A percentile compares a stretch with the other conserved stretches of the same genome.
phyloP scores from a whole-genome alignment of 768 basidiomycete species.

The Termitomyces sp. region DNA sequence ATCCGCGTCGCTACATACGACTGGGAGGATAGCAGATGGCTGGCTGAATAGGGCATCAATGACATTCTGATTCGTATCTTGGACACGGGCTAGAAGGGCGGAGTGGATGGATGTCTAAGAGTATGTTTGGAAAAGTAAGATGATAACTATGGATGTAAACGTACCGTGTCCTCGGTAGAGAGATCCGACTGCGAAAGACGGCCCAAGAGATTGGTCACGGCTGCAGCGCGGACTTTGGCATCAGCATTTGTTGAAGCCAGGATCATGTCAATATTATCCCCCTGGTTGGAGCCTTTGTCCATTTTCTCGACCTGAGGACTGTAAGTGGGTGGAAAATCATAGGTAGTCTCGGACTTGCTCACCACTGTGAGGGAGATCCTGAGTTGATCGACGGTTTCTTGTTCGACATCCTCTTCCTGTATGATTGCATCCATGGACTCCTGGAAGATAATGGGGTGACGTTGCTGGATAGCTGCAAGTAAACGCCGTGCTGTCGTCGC shows the following conservation, averaged over 20 bases:
- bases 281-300: background rate
- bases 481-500: slow-evolving; percentile 29
- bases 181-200: slow-evolving; percentile 26
- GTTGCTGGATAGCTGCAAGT: slow-evolving; percentile 58
- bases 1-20: slow-evolving; percentile 33
- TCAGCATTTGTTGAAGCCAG: slow-evolving; percentile 62
- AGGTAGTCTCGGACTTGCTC: slow-evolving; percentile 9
- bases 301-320: slow-evolving; percentile 4
- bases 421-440: slow-evolving; percentile 31
- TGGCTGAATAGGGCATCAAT: slow-evolving; percentile 62
- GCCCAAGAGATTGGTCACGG: slow-evolving; percentile 50
- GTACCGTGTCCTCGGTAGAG: slow-evolving; percentile 37
- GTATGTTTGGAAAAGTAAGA: slow-evolving; percentile 1
- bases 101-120: slow-evolving; percentile 50
- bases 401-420: slow-evolving; percentile 27
- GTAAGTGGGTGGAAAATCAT: background rate
- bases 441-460: slow-evolving; percentile 48
- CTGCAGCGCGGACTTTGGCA: slow-evolving; percentile 47
- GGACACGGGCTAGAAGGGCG: slow-evolving; percentile 61
- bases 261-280: slow-evolving; percentile 31
- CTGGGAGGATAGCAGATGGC: slow-evolving; percentile 37
- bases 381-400: slow-evolving; percentile 45
- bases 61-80: slow-evolving; percentile 57
- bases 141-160: slow-evolving; percentile 4
- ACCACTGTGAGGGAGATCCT: slow-evolving; percentile 56